A percentile compares a stretch with the other conserved stretches of the same genome.
These are phyloP conservation scores for Lachnellula occidentalis DNA, from an alignment of 2,329 filamentous ascomycete genomes.

Conservation along the genomic window DNA sequence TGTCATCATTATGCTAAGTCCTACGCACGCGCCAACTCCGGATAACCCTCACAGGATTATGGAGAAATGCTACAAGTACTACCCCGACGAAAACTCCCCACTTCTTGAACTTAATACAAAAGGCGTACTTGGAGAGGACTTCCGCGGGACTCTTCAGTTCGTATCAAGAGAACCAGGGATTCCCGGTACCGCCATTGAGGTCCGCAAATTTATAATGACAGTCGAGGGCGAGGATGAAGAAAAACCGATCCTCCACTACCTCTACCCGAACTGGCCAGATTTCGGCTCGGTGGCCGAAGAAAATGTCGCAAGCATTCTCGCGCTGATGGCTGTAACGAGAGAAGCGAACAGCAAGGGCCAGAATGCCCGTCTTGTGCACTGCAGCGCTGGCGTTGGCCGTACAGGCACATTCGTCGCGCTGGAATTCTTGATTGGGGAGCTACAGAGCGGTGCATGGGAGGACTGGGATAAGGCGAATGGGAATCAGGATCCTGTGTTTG, in stretches of 20 bases:
- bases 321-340: constrained; percentile 62
- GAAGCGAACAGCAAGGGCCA: constrained; percentile 47
- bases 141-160: constrained; percentile 64
- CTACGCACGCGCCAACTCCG: constrained; percentile 55
- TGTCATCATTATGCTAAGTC: constrained; percentile 92
- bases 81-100: constrained; percentile 55
- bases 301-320: constrained; percentile 62
- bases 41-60: constrained; percentile 45
- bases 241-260: constrained; percentile 72
- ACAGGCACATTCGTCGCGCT: constrained; percentile 94
- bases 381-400: constrained; percentile 87
- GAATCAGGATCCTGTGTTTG: constrained; percentile 64
- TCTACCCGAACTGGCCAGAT: constrained; percentile 87
- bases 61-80: constrained; percentile 86
- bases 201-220: constrained; percentile 65
- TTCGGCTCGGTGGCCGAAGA: constrained; percentile 72
- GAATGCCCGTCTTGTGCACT: constrained; percentile 78
- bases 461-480: constrained; percentile 29
- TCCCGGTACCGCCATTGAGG: constrained; percentile 60
- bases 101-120: constrained; percentile 54
- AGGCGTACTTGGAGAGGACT: constrained; percentile 60
- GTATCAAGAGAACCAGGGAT: constrained; percentile 40
- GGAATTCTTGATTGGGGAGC: constrained; percentile 82
- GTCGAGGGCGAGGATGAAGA: constrained; percentile 40
- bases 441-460: constrained; percentile 60